Conservation (phyloP, 2,329 filamentous ascomycete genomes). For the Iodosphaeria phyllophila region DNA sequence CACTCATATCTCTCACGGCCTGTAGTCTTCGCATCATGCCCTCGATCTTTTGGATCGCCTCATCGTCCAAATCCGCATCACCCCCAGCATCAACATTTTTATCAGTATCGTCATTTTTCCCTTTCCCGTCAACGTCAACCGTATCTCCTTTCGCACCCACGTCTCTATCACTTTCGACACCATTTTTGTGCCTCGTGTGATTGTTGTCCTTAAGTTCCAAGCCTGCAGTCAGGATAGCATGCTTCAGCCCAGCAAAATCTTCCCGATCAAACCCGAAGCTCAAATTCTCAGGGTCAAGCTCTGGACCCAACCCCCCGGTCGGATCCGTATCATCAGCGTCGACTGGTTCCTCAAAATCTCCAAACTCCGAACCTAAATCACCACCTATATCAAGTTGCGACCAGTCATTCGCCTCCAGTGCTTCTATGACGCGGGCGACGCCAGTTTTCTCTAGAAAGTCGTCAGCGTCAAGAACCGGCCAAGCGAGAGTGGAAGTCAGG, state of each 20-base stretch:
- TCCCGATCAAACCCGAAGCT: slow-evolving; percentile 31
- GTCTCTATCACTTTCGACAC: too few relatives aligned
- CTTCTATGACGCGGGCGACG: slow-evolving; percentile 38
- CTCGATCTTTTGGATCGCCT: slow-evolving; percentile 40
- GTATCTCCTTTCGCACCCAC: slow-evolving; percentile 3
- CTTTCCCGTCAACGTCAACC: slow-evolving; percentile 1
- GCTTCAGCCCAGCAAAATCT: slow-evolving; percentile 31
- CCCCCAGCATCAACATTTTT: slow-evolving; percentile 5
- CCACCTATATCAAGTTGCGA: slow-evolving; percentile 15
- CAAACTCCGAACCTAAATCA: slow-evolving; percentile 15
- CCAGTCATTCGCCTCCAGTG: slow-evolving; percentile 50
- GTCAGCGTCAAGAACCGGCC: too few relatives aligned
- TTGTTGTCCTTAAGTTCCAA: slow-evolving; percentile 7
- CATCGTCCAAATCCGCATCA: slow-evolving; percentile 21
- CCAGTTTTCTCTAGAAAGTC: slow-evolving; percentile 44
- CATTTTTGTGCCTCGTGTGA: too few relatives aligned
- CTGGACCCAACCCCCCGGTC: too few relatives aligned
- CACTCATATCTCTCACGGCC: slow-evolving; percentile 38
- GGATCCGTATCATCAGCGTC: slow-evolving; percentile 8
- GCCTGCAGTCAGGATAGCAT: slow-evolving; percentile 29
- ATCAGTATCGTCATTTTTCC: too few relatives aligned
- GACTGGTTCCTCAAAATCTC: slow-evolving; percentile 13
- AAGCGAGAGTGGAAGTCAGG: slow-evolving; percentile 11
- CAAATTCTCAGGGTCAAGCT: slow-evolving; percentile 27
- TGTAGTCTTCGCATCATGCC: slow-evolving; percentile 45